Evolutionary conservation across 768 basidiomycete genomes (phyloP).

Genomic region (Leccinum imitatum): DNA sequence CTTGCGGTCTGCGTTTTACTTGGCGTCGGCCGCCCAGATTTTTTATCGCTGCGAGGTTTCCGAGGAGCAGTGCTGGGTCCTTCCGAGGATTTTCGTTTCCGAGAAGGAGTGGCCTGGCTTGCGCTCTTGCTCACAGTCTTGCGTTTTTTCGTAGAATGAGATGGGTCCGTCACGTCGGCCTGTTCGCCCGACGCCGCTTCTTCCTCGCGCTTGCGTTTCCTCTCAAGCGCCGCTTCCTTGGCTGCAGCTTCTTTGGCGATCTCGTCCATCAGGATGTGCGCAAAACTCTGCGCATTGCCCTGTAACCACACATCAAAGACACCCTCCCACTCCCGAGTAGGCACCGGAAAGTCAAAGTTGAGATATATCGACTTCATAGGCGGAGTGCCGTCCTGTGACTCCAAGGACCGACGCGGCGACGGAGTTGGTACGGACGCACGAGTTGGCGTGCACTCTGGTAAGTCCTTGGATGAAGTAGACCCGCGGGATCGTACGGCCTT

Average conservation of each 20-base stretch:
- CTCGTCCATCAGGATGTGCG: conserved; percentile 56
- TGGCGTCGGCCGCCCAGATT: conserved; percentile 13
- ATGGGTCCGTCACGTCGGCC: conserved; percentile 10
- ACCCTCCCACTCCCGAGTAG: conserved; percentile 83
- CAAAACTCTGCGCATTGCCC: conserved; percentile 84
- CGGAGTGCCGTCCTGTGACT: conserved; percentile 46
- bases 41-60: conserved; percentile 30
- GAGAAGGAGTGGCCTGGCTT: conserved; percentile 18
- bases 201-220: conserved; percentile 57
- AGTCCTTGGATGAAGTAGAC: conserved; percentile 34
- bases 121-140: conserved; percentile 20
- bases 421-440: conserved; percentile 45
- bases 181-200: conserved; percentile 31
- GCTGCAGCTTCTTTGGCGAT: conserved; percentile 52
- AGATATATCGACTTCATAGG: conserved; percentile 73
- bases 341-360: conserved; percentile 84
- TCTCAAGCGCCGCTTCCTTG: conserved; percentile 55
- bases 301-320: conserved; percentile 90
- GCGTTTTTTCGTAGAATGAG: conserved; percentile 25
- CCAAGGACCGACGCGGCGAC: conserved; percentile 41
- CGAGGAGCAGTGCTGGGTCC: conserved; percentile 26
- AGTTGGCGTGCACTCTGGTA: conserved; percentile 24
- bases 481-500: conserved; percentile 67
- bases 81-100: conserved; percentile 27
- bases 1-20: conserved; percentile 15